Conservation (phyloP, 345 rosid genomes). For the Bruguiera gymnorhiza region DNA sequence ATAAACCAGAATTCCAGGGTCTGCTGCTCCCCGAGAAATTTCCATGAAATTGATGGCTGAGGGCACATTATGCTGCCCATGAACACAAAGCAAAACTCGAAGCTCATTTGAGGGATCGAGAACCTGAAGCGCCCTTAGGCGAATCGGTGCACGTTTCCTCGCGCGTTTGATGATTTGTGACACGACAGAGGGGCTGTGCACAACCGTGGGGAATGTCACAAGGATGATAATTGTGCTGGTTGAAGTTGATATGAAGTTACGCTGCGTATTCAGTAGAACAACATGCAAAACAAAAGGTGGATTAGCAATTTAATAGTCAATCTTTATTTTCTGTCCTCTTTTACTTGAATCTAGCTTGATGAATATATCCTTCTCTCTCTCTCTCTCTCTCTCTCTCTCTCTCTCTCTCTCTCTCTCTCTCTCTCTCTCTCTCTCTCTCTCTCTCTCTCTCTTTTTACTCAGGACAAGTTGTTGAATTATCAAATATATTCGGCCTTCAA, state of each 20-base stretch:
- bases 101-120: conserved; percentile 69
- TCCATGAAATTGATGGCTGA: conserved; percentile 71
- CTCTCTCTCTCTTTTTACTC: no score
- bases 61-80: conserved; percentile 57
- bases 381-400: no score
- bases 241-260: conserved; percentile 29
- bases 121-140: conserved; percentile 73
- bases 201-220: conserved; percentile 52
- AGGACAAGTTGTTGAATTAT: no score
- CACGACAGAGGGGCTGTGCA: conserved; percentile 63
- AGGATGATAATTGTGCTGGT: conserved; percentile 47
- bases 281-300: background rate
- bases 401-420: no score
- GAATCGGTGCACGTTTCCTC: conserved; percentile 70
- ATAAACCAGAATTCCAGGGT: conserved; percentile 66
- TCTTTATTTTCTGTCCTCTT: no score
- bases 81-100: conserved; percentile 56
- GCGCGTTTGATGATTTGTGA: conserved; percentile 70
- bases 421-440: no score
- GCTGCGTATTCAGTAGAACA: conserved; percentile 35
- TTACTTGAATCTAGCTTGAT: no score
- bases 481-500: no score
- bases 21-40: conserved; percentile 59
- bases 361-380: no score
- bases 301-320: no score